Evolutionary conservation across 768 basidiomycete genomes (phyloP).

Genomic region (Russula brevipes): DNA sequence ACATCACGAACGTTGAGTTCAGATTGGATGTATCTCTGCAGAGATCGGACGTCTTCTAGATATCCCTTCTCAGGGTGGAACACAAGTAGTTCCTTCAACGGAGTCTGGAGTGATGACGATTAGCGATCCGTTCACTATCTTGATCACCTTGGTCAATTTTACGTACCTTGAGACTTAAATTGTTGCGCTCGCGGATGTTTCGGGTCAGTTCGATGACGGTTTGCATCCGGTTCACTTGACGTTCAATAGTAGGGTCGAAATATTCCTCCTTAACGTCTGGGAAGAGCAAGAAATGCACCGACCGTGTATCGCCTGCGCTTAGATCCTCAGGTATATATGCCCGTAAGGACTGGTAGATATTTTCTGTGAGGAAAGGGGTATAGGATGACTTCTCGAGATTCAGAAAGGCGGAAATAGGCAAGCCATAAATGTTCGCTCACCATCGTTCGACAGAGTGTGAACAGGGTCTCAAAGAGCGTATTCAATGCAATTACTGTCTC

Average conservation of each 20-base stretch:
- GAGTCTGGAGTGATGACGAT: constrained; percentile 51
- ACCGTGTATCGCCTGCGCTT: constrained; percentile 71
- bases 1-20: constrained; percentile 94
- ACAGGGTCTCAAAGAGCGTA: constrained; percentile 91
- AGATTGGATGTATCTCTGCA: constrained; percentile 85
- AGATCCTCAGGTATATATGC: constrained; percentile 78
- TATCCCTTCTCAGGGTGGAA: constrained; percentile 88
- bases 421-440: constrained; percentile 41
- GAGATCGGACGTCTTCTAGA: constrained; percentile 75
- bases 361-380: constrained; percentile 97
- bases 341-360: constrained; percentile 86
- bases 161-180: constrained; percentile 80
- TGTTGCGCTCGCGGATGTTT: constrained; percentile 81
- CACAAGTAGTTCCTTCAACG: constrained; percentile 85
- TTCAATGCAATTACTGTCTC: constrained; percentile 88
- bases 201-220: constrained; percentile 89
- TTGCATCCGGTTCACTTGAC: constrained; percentile 93
- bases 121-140: not conserved
- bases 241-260: constrained; percentile 88
- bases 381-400: constrained; percentile 72
- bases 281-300: constrained; percentile 93
- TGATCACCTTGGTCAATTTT: not conserved
- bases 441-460: constrained; percentile 94
- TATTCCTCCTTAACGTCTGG: constrained; percentile 92
- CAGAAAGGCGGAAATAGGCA: not conserved